A percentile compares a stretch with the other conserved stretches of the same genome.
Evolutionary conservation across 2,329 filamentous ascomycete species (phyloP).

Genomic region (Phyllosticta paracitricarpa): DNA sequence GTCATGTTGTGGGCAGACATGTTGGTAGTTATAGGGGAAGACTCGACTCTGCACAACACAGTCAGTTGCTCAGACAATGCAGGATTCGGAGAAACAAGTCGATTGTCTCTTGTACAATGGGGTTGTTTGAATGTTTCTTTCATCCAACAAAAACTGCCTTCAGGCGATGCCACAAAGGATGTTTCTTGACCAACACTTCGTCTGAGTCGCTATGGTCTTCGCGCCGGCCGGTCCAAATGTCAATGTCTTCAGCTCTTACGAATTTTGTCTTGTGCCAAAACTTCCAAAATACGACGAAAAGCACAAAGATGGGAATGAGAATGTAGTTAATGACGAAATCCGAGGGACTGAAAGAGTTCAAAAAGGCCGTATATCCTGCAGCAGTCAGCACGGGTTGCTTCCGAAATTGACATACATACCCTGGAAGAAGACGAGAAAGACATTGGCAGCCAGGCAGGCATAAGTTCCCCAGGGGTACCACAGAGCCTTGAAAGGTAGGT

Average conservation of each 20-base stretch:
- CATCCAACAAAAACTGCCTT: conserved; percentile 5
- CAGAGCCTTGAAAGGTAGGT: conserved; percentile 14
- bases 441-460: conserved; percentile 13
- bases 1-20: neutral
- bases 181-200: neutral
- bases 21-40: neutral
- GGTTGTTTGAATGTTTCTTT: neutral
- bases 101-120: neutral
- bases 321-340: conserved; percentile 16
- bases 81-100: neutral
- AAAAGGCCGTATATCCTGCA: conserved; percentile 13
- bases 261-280: conserved; percentile 23
- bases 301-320: conserved; percentile 13
- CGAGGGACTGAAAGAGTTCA: conserved; percentile 13
- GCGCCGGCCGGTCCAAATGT: conserved; percentile 27
- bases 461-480: conserved; percentile 14
- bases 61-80: neutral
- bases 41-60: neutral
- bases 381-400: neutral
- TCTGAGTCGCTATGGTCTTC: conserved; percentile 8
- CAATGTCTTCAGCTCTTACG: conserved; percentile 28
- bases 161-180: conserved; percentile 1
- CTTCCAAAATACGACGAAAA: conserved; percentile 13
- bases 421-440: conserved; percentile 15
- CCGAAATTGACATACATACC: conserved; percentile 2